Percentiles rank a stretch among this genome's conserved stretches.
Evolutionary conservation across 768 basidiomycete genomes (phyloP).

Genomic region (Mycena vitilis): DNA sequence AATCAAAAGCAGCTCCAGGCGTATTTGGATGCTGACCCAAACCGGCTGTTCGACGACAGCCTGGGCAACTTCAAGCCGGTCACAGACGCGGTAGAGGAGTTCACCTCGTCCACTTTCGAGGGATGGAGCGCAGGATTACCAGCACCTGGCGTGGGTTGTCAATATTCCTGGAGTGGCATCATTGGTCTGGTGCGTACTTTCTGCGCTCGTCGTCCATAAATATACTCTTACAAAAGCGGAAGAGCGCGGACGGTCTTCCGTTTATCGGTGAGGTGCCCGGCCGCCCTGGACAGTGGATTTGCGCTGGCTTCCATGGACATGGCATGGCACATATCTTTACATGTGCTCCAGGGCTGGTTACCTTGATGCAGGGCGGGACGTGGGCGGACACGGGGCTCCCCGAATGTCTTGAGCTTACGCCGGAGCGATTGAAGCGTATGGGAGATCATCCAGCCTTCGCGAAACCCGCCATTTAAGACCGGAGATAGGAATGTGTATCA

Average conservation of each 20-base stretch:
- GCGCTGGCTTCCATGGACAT: slow-evolving; percentile 40
- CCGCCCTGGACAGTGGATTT: slow-evolving; percentile 37
- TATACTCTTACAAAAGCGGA: too few relatives aligned
- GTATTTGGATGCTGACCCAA: slow-evolving; percentile 33
- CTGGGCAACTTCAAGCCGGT: slow-evolving; percentile 37
- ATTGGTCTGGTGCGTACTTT: slow-evolving; percentile 29
- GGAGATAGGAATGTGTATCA: too few relatives aligned
- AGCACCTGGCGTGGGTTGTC: slow-evolving; percentile 32
- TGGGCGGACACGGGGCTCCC: slow-evolving; percentile 37
- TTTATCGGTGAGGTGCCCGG: slow-evolving; percentile 38
- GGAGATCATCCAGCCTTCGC: slow-evolving; percentile 2
- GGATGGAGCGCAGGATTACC: slow-evolving; percentile 32
- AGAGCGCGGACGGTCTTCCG: slow-evolving; percentile 38
- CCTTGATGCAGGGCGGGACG: slow-evolving; percentile 31
- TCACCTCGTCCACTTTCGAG: slow-evolving; percentile 29
- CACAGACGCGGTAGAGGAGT: slow-evolving; percentile 31
- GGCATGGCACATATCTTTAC: slow-evolving; percentile 35
- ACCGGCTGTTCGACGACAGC: slow-evolving; percentile 32
- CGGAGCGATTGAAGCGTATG: slow-evolving; percentile 25
- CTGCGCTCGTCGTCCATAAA: not conserved
- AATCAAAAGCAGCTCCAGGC: slow-evolving; percentile 28
- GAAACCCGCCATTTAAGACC: slow-evolving; percentile 23
- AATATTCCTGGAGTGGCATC: slow-evolving; percentile 38
- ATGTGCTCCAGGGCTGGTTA: slow-evolving; percentile 32
- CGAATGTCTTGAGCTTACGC: slow-evolving; percentile 33